Base-by-base conservation (phyloP, 768 basidiomycete species). In the Leccinum arenicola region DNA sequence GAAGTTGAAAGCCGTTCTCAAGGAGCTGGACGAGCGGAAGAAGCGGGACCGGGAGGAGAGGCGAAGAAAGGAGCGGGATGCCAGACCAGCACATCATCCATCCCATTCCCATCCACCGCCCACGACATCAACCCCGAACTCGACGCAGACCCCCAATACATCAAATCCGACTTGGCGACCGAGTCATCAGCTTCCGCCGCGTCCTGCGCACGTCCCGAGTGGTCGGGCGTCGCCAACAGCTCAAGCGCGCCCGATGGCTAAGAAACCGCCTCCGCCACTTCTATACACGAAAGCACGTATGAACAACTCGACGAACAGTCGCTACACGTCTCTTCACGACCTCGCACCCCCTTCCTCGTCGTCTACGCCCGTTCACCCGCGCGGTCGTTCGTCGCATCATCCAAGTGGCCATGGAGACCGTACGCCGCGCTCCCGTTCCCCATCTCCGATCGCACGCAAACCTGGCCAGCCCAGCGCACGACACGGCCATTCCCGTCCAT, bases 1-100 rank as follows among this genome's bases (percentile, higher is more conserved):
- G 60, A 80, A 82, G 62, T 70, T 88, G 61, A 83, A 81, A 57
- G 85, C 85, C 8, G 84, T 90, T 21, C 73, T 89, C 70, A 83
- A 82, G 65, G 88, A 87, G 72, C 67, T 87, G 62, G 84, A 89
- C 17, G 77, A 77, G 33, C 72, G 74, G 31, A 72, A 74, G 79
- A 79, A 71, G 67, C 75, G 77, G 68, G 81, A 77, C 53, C 63
- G 76, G 71, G 78, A 80, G 62, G 77, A 74, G 70, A 82, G 80
- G 68, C 76, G 80, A 63, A 79, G 75, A 71, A 75, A 75, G 60
- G 74, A 75, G 54, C 69, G 70, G 63, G 69, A 67, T 27, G 54
- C 60, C 45, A 69, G 64, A 56, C 58, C 54, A 55, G 31, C 64
- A 29, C 65, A 61, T n/a, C 62, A 49, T 51, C 51, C 55, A n/a